Evolutionary conservation across 2,329 filamentous ascomycete genomes (phyloP).

Genomic region (Davidsoniella australis): DNA sequence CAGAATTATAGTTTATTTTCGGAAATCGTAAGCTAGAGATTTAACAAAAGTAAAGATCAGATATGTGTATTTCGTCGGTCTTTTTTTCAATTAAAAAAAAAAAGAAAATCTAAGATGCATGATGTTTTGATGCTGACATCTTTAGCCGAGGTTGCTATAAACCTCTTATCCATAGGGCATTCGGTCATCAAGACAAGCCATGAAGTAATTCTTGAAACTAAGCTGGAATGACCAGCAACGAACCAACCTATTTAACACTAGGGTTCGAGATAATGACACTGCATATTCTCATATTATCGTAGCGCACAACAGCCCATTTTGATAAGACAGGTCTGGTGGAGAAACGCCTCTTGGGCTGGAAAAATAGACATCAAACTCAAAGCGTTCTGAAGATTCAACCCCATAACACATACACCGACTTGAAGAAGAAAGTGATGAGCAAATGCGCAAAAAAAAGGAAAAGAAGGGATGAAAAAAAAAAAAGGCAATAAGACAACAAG

Average conservation of each 20-base stretch:
- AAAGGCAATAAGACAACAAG: neutral
- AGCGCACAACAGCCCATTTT: neutral
- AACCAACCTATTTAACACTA: too few species aligned
- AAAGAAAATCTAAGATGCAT: neutral
- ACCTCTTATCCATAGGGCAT: too few species aligned
- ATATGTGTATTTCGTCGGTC: neutral
- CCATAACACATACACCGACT: slow-evolving; percentile 7
- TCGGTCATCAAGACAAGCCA: too few species aligned
- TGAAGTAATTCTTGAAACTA: too few species aligned
- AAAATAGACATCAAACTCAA: slow-evolving; percentile 4
- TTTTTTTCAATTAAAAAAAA: neutral
- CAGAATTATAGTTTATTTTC: too few species aligned
- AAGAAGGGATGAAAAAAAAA: neutral
- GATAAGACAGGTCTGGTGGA: neutral
- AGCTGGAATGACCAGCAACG: neutral
- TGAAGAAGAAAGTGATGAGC: neutral
- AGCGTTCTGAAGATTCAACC: slow-evolving; percentile 3
- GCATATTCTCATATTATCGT: neutral
- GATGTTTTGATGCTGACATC: neutral
- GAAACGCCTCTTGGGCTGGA: slow-evolving; percentile 2
- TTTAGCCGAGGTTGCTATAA: too few species aligned
- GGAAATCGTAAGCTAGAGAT: neutral
- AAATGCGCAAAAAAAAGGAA: neutral
- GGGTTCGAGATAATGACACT: neutral
- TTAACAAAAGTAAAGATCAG: neutral